These are phyloP conservation scores for Jackrogersella minutella DNA, from an alignment of 495 filamentous ascomycete species.

Conservation along the genomic window DNA sequence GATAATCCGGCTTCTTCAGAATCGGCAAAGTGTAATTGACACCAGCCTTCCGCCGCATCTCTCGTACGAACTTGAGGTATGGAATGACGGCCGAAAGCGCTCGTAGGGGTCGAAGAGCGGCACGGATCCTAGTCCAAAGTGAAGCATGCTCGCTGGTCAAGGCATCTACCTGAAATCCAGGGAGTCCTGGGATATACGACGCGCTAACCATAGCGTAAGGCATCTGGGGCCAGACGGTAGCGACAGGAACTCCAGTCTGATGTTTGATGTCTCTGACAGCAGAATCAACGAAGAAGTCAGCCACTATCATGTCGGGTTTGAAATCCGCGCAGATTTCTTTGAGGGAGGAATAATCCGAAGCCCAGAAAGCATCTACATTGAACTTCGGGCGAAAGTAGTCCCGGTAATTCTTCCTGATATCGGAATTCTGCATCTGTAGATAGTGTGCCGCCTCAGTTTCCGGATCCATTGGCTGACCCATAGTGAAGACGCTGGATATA, in stretches of 20 bases:
- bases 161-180: slow-evolving; percentile 49
- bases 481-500: slow-evolving; percentile 31
- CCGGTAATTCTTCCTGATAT: slow-evolving; percentile 41
- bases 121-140: slow-evolving; percentile 45
- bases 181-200: slow-evolving; percentile 50
- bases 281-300: slow-evolving; percentile 50
- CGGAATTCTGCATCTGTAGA: slow-evolving; percentile 44
- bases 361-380: slow-evolving; percentile 51
- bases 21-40: slow-evolving; percentile 37
- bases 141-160: slow-evolving; percentile 49
- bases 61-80: slow-evolving; percentile 38
- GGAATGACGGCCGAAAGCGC: slow-evolving; percentile 38
- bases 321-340: slow-evolving; percentile 31
- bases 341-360: slow-evolving; percentile 46
- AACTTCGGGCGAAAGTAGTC: slow-evolving; percentile 44
- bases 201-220: slow-evolving; percentile 47
- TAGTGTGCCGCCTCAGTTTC: slow-evolving; percentile 39
- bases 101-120: slow-evolving; percentile 40
- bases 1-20: slow-evolving; percentile 49
- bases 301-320: slow-evolving; percentile 48
- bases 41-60: slow-evolving; percentile 45
- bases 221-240: slow-evolving; percentile 51
- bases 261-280: slow-evolving; percentile 47
- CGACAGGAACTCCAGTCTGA: slow-evolving; percentile 47
- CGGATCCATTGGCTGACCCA: slow-evolving; percentile 30